phyloP scores from a whole-genome alignment of 2,329 filamentous ascomycete genomes.

The Tolypocladium pustulatum region DNA sequence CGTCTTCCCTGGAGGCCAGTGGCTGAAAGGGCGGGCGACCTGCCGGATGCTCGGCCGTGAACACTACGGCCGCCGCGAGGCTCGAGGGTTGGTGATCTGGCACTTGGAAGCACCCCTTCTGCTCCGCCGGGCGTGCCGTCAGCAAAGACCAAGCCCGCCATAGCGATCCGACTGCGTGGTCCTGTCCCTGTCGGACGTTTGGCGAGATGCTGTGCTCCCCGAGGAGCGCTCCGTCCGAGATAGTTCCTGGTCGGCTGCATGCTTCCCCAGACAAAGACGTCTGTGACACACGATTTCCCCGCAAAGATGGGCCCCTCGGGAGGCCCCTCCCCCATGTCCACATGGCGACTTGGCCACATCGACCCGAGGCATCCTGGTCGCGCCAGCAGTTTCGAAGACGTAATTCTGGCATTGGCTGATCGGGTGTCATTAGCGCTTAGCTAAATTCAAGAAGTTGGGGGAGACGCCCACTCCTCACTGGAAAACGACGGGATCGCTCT shows the following conservation, averaged over 20 bases:
- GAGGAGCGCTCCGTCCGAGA: background rate
- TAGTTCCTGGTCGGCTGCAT: background rate
- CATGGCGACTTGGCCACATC: background rate
- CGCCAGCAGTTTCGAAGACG: constrained; percentile 1
- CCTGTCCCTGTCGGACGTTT: background rate
- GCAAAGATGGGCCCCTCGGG: constrained; percentile 2
- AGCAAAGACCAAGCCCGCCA: background rate
- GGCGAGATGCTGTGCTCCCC: background rate
- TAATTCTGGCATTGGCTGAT: background rate
- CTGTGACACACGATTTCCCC: constrained; percentile 4
- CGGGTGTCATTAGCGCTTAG: background rate
- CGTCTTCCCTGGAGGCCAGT: background rate
- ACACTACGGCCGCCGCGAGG: background rate
- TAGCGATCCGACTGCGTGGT: background rate
- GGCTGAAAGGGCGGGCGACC: background rate
- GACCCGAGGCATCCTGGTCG: background rate
- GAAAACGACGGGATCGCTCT: background rate
- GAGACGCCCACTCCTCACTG: background rate
- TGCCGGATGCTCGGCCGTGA: background rate
- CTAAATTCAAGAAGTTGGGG: background rate
- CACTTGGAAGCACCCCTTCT: background rate
- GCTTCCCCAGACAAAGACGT: background rate
- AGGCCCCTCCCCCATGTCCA: background rate
- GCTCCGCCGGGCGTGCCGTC: background rate
- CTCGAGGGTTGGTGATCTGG: background rate